Evolutionary conservation across 2,329 filamentous ascomycete genomes (phyloP), one percentile per base, ranked within the genome.

Genomic region (Karstenula rhodostoma): DNA sequence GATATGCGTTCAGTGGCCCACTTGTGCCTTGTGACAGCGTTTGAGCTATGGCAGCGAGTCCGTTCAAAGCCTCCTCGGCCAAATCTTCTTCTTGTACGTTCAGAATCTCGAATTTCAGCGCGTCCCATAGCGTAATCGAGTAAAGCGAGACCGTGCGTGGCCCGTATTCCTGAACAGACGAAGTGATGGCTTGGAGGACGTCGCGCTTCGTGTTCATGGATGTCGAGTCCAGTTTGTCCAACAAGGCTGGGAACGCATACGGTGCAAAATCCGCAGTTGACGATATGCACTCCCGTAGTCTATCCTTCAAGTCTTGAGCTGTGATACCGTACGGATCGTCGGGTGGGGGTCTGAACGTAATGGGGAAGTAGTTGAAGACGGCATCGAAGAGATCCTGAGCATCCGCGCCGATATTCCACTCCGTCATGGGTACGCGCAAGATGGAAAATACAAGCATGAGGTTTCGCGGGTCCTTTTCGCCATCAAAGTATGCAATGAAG

Each of bases 311-410:
- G 67, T 90, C 86, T 67, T 90, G 87, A 2, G 88, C 86, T 2
- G 88, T 90, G 62, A 91, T 90, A 1, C 87, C 86, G 62, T 90
- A 90, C 1, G 88, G 88, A 69, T 90, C 88, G 64, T 90, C 87
- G 12, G 87, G 88, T 1, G 88, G 89, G 12, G 88, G 88, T 68
- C 86, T 84, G 76, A 90, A 91, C 0, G 88, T 90, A 66, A 91
- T 90, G 0, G 88, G 88, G 70, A 90, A 91, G 73, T 91, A 91
- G 68, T 89, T 90, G 76, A 90, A 91, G 19, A 89, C 87, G 3
- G 87, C 83, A 65, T 91, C 89, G 70, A 90, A 90, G 47, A 90
- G 80, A 32, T 84, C 81, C 70, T 89, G 86, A 22, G 84, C 84
- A 73, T 89, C 82, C 42, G 82, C 81, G 3, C 83, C 81, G 60